These are phyloP conservation scores for Bruguiera hainesii DNA, from an alignment of 441 rosid species.

Conservation along the genomic window DNA sequence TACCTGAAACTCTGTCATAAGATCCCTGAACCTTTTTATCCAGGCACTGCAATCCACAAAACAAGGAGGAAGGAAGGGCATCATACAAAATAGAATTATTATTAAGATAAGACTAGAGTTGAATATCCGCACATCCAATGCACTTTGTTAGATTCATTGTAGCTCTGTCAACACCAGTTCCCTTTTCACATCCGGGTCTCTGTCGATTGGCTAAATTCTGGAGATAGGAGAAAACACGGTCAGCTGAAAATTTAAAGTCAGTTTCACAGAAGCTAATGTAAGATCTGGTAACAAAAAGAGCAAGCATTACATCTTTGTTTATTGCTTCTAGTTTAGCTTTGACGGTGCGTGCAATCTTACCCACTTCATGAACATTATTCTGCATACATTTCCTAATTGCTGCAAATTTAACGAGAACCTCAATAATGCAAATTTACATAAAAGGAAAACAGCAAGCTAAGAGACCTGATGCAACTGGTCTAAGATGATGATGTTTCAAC, in stretches of 20 bases:
- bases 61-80: background rate
- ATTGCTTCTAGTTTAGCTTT: constrained; percentile 74
- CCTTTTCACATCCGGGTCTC: constrained; percentile 88
- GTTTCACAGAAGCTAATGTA: background rate
- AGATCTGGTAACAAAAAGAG: constrained; percentile 5
- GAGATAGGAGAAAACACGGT: constrained; percentile 1
- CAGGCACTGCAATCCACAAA: constrained; percentile 50
- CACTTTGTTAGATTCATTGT: constrained; percentile 83
- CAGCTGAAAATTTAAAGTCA: constrained; percentile 10
- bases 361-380: constrained; percentile 86
- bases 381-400: constrained; percentile 92
- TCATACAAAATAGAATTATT: background rate
- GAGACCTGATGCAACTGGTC: too few relatives aligned
- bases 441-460: too few relatives aligned
- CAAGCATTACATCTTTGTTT: constrained; percentile 61
- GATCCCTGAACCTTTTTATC: constrained; percentile 54
- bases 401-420: constrained; percentile 16
- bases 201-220: constrained; percentile 80
- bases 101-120: constrained; percentile 2
- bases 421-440: too few relatives aligned
- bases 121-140: constrained; percentile 11
- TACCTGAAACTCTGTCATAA: constrained; percentile 93
- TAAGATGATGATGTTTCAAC: too few relatives aligned
- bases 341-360: constrained; percentile 70
- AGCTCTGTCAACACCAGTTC: constrained; percentile 83